Evolutionary conservation across 306 rosid species (phyloP).

Genomic region (Ormosia semicastrata): DNA sequence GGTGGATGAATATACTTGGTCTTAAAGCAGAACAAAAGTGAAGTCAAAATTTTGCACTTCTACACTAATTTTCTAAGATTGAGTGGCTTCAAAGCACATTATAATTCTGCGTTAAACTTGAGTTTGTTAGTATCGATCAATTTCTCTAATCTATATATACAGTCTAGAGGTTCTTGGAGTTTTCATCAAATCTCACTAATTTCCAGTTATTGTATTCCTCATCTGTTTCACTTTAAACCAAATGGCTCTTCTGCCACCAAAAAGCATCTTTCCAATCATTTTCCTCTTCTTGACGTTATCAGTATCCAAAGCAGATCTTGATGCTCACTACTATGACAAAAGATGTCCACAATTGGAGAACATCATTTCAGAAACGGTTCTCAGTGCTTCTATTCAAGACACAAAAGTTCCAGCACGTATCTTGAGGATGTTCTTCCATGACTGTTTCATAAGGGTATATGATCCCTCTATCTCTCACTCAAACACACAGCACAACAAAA

Average conservation of each 20-base stretch:
- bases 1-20: slow-evolving; percentile 42
- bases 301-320: slow-evolving; percentile 37
- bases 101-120: not conserved
- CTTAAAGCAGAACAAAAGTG: slow-evolving; percentile 39
- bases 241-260: slow-evolving; percentile 42
- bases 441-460: slow-evolving; percentile 75
- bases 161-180: not conserved
- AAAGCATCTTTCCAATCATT: not conserved
- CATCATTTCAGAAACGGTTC: slow-evolving; percentile 55
- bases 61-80: slow-evolving; percentile 21
- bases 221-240: not conserved
- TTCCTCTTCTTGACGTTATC: slow-evolving; percentile 28
- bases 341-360: slow-evolving; percentile 64
- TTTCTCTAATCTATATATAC: slow-evolving; percentile 24
- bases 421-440: slow-evolving; percentile 79
- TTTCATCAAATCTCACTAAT: slow-evolving; percentile 17
- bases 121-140: not conserved
- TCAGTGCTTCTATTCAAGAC: slow-evolving; percentile 52
- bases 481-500: too few relatives aligned
- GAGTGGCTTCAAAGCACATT: slow-evolving; percentile 63
- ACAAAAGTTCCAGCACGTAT: slow-evolving; percentile 71
- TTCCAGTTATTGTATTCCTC: not conserved
- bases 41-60: slow-evolving; percentile 35
- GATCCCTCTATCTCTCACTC: not conserved
- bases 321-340: slow-evolving; percentile 44